These are phyloP conservation scores for Podila minutissima DNA, from an alignment of 192 early-diverging fungal genomes.

Conservation along the genomic window DNA sequence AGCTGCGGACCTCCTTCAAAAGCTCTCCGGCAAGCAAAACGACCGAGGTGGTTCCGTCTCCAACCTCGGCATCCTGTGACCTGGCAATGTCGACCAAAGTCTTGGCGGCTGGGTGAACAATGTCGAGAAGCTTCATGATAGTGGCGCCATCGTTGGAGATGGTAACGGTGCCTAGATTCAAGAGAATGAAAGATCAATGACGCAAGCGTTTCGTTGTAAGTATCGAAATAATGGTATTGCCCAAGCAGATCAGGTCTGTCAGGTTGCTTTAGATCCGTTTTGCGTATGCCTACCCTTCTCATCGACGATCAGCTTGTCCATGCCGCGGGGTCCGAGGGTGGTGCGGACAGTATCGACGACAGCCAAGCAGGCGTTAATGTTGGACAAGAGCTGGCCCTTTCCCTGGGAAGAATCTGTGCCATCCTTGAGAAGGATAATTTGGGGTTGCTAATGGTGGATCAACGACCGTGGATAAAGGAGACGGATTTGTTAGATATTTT, in stretches of 20 bases:
- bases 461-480: not conserved
- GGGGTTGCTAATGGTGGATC: slow-evolving; percentile 79
- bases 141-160: slow-evolving; percentile 99
- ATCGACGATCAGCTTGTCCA: slow-evolving; percentile 99
- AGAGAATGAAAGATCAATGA: not conserved
- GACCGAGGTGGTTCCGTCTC: slow-evolving; percentile 98
- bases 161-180: slow-evolving; percentile 78
- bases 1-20: slow-evolving; percentile 92
- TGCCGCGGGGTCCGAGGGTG: slow-evolving; percentile 96
- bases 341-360: slow-evolving; percentile 96
- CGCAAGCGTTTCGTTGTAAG: not conserved
- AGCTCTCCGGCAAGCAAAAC: slow-evolving; percentile 97
- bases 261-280: too few species aligned
- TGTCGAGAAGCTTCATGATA: slow-evolving; percentile 97
- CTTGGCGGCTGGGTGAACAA: slow-evolving; percentile 98
- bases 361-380: slow-evolving; percentile 95
- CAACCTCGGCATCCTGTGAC: slow-evolving; percentile 98
- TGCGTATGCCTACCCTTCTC: slow-evolving; percentile 70
- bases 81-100: slow-evolving; percentile 98
- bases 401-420: slow-evolving; percentile 99
- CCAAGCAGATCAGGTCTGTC: too few species aligned
- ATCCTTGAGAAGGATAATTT: slow-evolving; percentile 99
- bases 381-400: slow-evolving; percentile 96
- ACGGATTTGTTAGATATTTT: too few species aligned
- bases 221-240: not conserved